Conservation (phyloP, 2,329 filamentous ascomycete species). For the Tolypocladium nubicola region DNA sequence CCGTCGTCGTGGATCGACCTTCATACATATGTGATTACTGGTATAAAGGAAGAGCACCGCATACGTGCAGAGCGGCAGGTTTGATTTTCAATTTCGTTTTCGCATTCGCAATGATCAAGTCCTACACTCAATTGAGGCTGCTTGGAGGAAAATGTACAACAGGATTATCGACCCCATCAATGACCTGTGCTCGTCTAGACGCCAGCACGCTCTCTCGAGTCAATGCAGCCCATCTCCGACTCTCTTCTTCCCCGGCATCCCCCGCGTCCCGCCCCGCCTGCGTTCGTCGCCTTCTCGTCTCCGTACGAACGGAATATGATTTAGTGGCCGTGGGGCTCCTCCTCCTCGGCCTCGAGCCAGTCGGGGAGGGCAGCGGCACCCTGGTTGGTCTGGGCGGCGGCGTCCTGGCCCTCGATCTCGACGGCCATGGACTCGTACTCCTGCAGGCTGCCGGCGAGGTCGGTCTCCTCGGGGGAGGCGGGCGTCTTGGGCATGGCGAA, state of each 20-base stretch:
- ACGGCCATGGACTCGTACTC: slow-evolving; percentile 91
- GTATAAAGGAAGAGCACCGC: neutral
- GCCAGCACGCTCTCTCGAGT: neutral
- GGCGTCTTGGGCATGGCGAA: slow-evolving; percentile 75
- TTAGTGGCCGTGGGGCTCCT: slow-evolving; percentile 41
- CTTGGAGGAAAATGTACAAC: slow-evolving; percentile 26
- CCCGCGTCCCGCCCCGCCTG: neutral
- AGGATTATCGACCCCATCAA: slow-evolving; percentile 17
- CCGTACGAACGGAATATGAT: neutral
- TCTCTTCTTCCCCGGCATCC: neutral
- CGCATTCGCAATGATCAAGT: slow-evolving; percentile 10
- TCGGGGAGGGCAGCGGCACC: slow-evolving; percentile 48
- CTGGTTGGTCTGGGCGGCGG: slow-evolving; percentile 45
- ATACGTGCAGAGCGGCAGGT: neutral
- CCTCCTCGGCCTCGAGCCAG: slow-evolving; percentile 80
- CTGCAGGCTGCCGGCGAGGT: slow-evolving; percentile 84
- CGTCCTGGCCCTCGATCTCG: slow-evolving; percentile 82
- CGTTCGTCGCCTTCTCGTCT: neutral
- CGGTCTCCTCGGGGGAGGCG: slow-evolving; percentile 82
- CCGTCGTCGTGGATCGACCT: too few species aligned
- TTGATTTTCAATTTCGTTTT: neutral
- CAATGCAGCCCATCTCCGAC: neutral
- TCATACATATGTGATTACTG: too few species aligned
- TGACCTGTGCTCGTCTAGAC: slow-evolving; percentile 5
- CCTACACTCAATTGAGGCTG: slow-evolving; percentile 20